These are phyloP conservation scores for Phytophthora hibernalis DNA, from an alignment of 352 stramenopile genomes.

Conservation along the genomic window DNA sequence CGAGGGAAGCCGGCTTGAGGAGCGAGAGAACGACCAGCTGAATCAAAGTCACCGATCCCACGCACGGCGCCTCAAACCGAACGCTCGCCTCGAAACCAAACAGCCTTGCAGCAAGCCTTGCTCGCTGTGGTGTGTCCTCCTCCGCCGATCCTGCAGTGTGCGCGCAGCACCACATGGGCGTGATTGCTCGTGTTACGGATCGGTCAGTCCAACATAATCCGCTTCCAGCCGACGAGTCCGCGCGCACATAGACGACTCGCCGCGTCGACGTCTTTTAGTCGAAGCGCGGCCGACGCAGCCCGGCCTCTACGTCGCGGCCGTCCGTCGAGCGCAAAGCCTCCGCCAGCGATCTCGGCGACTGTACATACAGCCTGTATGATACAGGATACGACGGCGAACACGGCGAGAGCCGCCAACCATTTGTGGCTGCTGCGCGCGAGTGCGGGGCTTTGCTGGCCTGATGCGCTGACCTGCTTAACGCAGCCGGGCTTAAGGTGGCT, in stretches of 20 bases:
- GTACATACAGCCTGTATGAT: too few relatives aligned
- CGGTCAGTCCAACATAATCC: too few relatives aligned
- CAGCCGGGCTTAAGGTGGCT: constrained; percentile 38
- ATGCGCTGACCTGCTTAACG: constrained; percentile 35
- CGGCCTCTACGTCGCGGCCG: constrained; percentile 24
- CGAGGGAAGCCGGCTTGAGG: constrained; percentile 40
- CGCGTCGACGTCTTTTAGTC: constrained; percentile 19
- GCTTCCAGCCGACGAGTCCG: neutral
- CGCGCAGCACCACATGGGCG: neutral
- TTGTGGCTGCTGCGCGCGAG: neutral
- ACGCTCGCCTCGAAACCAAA: neutral
- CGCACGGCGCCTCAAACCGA: neutral
- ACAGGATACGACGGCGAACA: constrained; percentile 20
- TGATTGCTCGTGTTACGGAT: too few relatives aligned
- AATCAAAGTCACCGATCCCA: neutral
- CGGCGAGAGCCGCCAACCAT: constrained; percentile 19
- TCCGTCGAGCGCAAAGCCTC: constrained; percentile 22
- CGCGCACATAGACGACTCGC: neutral
- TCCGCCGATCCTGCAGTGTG: constrained; percentile 22
- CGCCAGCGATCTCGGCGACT: constrained; percentile 15
- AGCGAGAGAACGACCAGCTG: constrained; percentile 31
- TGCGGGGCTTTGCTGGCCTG: too few relatives aligned
- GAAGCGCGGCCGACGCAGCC: neutral
- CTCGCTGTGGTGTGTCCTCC: neutral
- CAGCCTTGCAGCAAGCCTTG: too few relatives aligned